Base-by-base conservation (phyloP, 768 basidiomycete genomes). In the Boletus speciosus region DNA sequence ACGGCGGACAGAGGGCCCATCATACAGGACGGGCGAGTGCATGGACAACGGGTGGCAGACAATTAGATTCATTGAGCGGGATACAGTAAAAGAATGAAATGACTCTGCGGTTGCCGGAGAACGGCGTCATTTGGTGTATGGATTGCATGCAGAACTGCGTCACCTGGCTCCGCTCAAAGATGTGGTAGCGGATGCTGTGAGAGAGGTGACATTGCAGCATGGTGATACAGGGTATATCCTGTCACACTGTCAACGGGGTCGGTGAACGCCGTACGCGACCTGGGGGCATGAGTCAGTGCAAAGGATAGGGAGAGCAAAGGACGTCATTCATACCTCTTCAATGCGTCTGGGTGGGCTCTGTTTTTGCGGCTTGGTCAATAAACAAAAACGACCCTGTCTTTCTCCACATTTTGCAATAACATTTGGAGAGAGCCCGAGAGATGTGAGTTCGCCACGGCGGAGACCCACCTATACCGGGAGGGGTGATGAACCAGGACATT, bases 261-360 rank as follows among this genome's bases (percentile, higher is more conserved):
- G 75, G 64, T 81, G 80, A 2, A 83, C 78, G 56, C 62, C 81
- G 55, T 82, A 82, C 3, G 80, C 80, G 60, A 76, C 71, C 80
- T 82, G 56, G 38, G 41, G 29, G 19, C 19, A 10, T 10, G 31
- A 23, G 23, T 47, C 31, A 21, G 45, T 16, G 34, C 42, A 48
- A 29, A 47, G 8, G 11, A 49, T 11, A 31, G 37, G 39, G 51
- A 39, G 23, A 31, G 52, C 52, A 49, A 27, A 48, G 37, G 47
- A 51, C 31, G 27, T 31, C 66, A 73, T 55, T 32, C 66, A 73
- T 55, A 80, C 81, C 66, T 70, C 69, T 65, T 63, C 35, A 84
- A 70, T 32, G 74, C 76, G 21, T 71, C 63, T 8, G 5, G 41
- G 57, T 66, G 31, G 83, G 53, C 40, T 76, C 68, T 3, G 49